These are phyloP conservation scores for Lachnellula suecica DNA, from an alignment of 2,329 filamentous ascomycete species.

Conservation along the genomic window DNA sequence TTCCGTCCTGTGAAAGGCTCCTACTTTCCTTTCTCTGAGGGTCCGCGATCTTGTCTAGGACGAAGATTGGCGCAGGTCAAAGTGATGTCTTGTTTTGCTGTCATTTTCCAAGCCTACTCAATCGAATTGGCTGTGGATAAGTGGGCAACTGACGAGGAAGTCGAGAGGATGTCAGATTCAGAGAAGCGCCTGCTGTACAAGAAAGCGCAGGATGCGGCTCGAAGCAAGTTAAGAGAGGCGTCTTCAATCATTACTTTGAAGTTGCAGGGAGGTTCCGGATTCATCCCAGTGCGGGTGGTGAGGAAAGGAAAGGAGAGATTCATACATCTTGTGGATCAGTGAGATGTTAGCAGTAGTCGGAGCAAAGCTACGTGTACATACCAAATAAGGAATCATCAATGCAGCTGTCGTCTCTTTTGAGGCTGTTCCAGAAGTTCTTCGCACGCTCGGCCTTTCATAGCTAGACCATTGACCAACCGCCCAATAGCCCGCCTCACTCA, in stretches of 20 bases:
- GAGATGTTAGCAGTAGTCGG: too few relatives aligned
- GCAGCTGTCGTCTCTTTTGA: too few relatives aligned
- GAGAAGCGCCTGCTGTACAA: constrained; percentile 55
- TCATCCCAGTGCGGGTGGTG: constrained; percentile 65
- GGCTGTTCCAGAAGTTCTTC: too few relatives aligned
- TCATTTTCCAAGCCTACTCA: constrained; percentile 45
- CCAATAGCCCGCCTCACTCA: too few relatives aligned
- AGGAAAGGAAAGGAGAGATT: constrained; percentile 71
- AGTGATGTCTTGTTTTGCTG: constrained; percentile 53
- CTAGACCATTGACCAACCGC: too few relatives aligned
- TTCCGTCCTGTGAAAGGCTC: constrained; percentile 60
- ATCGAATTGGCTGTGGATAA: constrained; percentile 22
- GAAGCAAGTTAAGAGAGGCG: constrained; percentile 52
- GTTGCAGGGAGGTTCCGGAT: constrained; percentile 56
- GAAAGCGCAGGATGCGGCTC: constrained; percentile 56
- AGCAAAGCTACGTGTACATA: not conserved
- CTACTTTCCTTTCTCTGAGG: constrained; percentile 59
- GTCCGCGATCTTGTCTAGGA: constrained; percentile 56
- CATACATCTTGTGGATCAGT: constrained; percentile 36
- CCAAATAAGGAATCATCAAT: too few relatives aligned
- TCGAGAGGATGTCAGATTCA: constrained; percentile 41
- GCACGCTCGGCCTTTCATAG: too few relatives aligned
- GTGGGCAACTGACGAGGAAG: constrained; percentile 24
- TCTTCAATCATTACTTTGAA: constrained; percentile 70
- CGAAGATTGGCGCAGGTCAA: constrained; percentile 60